These are phyloP conservation scores for Nakaseomyces sp. DNA, from an alignment of 1,139 yeast species.

Conservation along the genomic window DNA sequence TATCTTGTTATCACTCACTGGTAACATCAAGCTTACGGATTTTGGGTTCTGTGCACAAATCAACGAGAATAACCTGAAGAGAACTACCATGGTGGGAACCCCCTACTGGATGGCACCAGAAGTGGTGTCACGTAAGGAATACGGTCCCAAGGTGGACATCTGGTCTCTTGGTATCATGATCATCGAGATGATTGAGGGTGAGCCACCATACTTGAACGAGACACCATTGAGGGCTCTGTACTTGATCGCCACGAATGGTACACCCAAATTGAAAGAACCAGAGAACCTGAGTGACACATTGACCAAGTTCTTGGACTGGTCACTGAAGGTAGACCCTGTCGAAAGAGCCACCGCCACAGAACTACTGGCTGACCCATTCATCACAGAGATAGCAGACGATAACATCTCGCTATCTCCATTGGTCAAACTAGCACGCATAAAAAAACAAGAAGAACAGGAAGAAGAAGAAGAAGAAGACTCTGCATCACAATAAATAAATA, in stretches of 20 bases:
- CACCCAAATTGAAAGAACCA: slow-evolving; percentile 81
- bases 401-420: slow-evolving; percentile 69
- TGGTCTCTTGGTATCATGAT: slow-evolving; percentile 97
- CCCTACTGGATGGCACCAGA: slow-evolving; percentile 99
- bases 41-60: slow-evolving; percentile 87
- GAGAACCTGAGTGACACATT: slow-evolving; percentile 60
- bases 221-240: slow-evolving; percentile 79
- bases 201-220: slow-evolving; percentile 93
- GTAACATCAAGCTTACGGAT: slow-evolving; percentile 84
- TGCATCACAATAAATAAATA: not conserved
- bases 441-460: slow-evolving; percentile 44
- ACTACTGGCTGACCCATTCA: slow-evolving; percentile 59
- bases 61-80: slow-evolving; percentile 71
- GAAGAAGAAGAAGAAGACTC: slow-evolving; percentile 3
- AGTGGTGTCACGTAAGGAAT: slow-evolving; percentile 69
- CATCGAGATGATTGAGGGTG: slow-evolving; percentile 95
- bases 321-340: slow-evolving; percentile 73
- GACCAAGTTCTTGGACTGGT: slow-evolving; percentile 60
- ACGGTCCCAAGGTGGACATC: slow-evolving; percentile 90
- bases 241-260: slow-evolving; percentile 85
- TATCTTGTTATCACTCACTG: slow-evolving; percentile 69
- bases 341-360: slow-evolving; percentile 72
- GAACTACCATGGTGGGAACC: slow-evolving; percentile 99
- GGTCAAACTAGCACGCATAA: slow-evolving; percentile 74
- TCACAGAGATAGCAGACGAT: slow-evolving; percentile 53